Percentiles rank a stretch among this genome's conserved stretches.
phyloP scores from a whole-genome alignment of 257 asterid genomes.

The Solanum pinnatisectum region DNA sequence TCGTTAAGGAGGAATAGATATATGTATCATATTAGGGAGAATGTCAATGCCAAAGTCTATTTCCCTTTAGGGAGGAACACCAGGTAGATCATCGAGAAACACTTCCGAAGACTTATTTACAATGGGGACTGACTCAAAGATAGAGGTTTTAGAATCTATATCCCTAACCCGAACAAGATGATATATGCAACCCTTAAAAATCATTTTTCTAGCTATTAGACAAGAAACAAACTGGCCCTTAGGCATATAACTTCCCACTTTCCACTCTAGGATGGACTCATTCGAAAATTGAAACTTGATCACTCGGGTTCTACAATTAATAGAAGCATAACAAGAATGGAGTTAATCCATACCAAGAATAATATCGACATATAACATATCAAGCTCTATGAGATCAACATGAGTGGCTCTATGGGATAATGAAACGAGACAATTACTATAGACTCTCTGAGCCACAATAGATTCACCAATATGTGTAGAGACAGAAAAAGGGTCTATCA shows the following conservation, averaged over 20 bases:
- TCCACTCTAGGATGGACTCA: neutral
- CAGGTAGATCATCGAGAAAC: neutral
- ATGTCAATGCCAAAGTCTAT: neutral
- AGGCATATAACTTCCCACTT: neutral
- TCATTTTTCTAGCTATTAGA: no score
- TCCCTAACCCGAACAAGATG: neutral
- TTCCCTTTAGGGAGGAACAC: neutral
- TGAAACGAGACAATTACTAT: neutral
- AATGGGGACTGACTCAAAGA: neutral
- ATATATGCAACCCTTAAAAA: neutral
- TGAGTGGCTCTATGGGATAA: neutral
- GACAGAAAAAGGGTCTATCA: neutral
- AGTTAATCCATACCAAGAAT: neutral
- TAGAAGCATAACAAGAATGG: neutral
- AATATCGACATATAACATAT: neutral
- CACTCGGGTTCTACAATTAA: neutral
- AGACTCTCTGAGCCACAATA: neutral
- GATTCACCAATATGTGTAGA: neutral
- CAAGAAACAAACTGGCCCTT: neutral
- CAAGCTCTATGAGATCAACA: neutral
- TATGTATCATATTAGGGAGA: neutral
- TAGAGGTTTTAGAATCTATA: neutral
- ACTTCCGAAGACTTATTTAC: neutral
- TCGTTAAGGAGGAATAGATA: neutral
- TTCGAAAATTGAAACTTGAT: neutral